phyloP scores from a whole-genome alignment of 495 filamentous ascomycete species.

The Penicillium pulvis region DNA sequence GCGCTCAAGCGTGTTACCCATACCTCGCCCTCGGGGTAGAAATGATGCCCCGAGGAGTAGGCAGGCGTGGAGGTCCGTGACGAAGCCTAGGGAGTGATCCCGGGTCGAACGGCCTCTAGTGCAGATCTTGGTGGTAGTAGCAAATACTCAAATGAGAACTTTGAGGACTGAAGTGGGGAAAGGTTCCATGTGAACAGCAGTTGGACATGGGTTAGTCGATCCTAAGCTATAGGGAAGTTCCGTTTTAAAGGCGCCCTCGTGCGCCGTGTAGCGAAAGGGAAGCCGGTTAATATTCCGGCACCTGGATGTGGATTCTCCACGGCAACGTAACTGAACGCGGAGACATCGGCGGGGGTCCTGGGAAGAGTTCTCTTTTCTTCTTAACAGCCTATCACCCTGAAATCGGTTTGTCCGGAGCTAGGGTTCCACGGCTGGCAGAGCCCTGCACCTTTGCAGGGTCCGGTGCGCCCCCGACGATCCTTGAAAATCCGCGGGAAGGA shows the following conservation, averaged over 20 bases:
- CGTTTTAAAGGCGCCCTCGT: constrained; percentile 63
- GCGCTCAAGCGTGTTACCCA: constrained; percentile 67
- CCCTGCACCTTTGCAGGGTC: constrained; percentile 64
- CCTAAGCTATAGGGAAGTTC: constrained; percentile 67
- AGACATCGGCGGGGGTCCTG: constrained; percentile 54
- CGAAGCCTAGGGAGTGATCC: constrained; percentile 69
- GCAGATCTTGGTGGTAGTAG: constrained; percentile 75
- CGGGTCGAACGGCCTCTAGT: constrained; percentile 68
- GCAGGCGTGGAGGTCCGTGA: constrained; percentile 56
- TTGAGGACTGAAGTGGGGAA: constrained; percentile 73
- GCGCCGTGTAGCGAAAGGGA: constrained; percentile 65
- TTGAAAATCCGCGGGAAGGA: constrained; percentile 71
- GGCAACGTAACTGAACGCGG: constrained; percentile 67
- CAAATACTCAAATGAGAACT: constrained; percentile 77
- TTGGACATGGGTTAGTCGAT: constrained; percentile 71
- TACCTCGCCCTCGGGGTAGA: constrained; percentile 63
- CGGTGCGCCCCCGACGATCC: constrained; percentile 65
- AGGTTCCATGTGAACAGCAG: constrained; percentile 71
- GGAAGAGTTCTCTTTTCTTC: constrained; percentile 41
- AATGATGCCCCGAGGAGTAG: constrained; percentile 58
- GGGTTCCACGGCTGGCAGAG: constrained; percentile 41
- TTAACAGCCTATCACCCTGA: constrained; percentile 49
- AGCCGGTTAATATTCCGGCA: constrained; percentile 72
- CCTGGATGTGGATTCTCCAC: constrained; percentile 66
- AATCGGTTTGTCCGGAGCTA: constrained; percentile 55